phyloP scores from a whole-genome alignment of 768 basidiomycete genomes.

The Agaricus sinodeliciosus region DNA sequence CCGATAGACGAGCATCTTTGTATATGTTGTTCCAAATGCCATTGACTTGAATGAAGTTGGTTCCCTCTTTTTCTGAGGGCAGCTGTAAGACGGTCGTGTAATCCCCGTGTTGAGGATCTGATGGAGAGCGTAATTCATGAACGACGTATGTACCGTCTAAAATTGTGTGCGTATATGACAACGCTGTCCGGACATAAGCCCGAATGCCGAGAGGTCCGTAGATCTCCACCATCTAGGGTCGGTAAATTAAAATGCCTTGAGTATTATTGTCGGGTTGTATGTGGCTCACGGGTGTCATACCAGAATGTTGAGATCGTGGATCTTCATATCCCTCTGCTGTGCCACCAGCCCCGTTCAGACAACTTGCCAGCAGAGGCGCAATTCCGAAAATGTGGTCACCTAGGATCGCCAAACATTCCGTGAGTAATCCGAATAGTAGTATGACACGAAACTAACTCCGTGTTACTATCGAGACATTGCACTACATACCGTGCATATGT shows the following conservation, averaged over 20 bases:
- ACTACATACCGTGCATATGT: constrained; percentile 70
- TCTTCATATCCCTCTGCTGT: constrained; percentile 52
- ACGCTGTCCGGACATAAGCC: constrained; percentile 65
- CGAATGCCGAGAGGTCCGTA: constrained; percentile 84
- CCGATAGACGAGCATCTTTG: constrained; percentile 45
- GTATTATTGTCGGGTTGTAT: background rate
- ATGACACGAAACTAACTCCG: background rate
- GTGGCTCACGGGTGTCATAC: constrained; percentile 25
- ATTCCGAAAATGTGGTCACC: constrained; percentile 83
- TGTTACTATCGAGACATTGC: too few species aligned
- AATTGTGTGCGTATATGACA: constrained; percentile 63
- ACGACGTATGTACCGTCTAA: constrained; percentile 68
- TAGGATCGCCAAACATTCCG: constrained; percentile 20
- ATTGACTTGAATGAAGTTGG: constrained; percentile 51
- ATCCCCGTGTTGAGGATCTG: constrained; percentile 51
- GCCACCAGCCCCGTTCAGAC: constrained; percentile 73
- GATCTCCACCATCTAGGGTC: constrained; percentile 61
- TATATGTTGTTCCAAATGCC: constrained; percentile 68
- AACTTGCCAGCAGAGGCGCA: constrained; percentile 58
- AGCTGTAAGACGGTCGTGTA: constrained; percentile 39
- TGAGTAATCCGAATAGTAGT: background rate
- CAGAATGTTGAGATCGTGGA: constrained; percentile 36
- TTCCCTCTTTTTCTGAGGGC: constrained; percentile 51
- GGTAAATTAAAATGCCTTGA: background rate
- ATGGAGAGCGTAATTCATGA: constrained; percentile 69